Base-by-base conservation (phyloP, 495 filamentous ascomycete genomes). In the Cudoniella acicularis region DNA sequence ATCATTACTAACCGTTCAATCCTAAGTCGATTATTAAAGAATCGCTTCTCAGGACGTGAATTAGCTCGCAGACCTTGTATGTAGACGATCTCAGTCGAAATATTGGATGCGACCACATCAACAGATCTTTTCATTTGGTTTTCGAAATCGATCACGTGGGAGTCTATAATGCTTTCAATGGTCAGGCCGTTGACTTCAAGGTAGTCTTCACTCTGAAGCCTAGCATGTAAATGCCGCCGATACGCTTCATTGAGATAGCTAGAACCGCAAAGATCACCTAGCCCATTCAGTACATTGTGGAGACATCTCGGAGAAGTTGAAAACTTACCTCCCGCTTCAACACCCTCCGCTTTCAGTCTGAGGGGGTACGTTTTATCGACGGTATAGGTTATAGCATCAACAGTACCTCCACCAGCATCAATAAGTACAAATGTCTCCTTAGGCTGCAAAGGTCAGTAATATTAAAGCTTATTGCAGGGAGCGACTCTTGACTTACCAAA, bases 351-450 rank as follows among this genome's bases (percentile, higher is more conserved):
- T 27, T n/a, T 43, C 25, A 69, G 55, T n/a, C 64, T 64, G 52
- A 74, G 58, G 0, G 70, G 72, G 2, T 56, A 52, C 13, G 65
- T 41, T 21, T 66, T 51, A 30, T 62, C 68, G n/a, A 77, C 62
- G 3, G 62, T 66, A 42, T 75, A 75, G 0, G 72, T 73, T n/a
- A 69, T 72, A 10, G 72, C 66, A 53, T 78, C 74, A 18, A 76
- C 71, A 6, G 75, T 77, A 10, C 76, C 74, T 16, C 74, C 73
- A 21, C 76, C 75, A 60, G 63, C 65, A 52, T 72, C 67, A 50
- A 71, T 57, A 23, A 70, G 50, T 10, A 69, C 30, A 24, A 68
- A 59, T 18, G 60, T 58, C 25, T 65, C 60, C 10, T 53, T 62
- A 16, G 21, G 23, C 60, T 65, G 24, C 36, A 36, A n/a, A n/a